Evolutionary conservation across 2,329 filamentous ascomycete species (phyloP).

Genomic region (Neofusicoccum sp.): DNA sequence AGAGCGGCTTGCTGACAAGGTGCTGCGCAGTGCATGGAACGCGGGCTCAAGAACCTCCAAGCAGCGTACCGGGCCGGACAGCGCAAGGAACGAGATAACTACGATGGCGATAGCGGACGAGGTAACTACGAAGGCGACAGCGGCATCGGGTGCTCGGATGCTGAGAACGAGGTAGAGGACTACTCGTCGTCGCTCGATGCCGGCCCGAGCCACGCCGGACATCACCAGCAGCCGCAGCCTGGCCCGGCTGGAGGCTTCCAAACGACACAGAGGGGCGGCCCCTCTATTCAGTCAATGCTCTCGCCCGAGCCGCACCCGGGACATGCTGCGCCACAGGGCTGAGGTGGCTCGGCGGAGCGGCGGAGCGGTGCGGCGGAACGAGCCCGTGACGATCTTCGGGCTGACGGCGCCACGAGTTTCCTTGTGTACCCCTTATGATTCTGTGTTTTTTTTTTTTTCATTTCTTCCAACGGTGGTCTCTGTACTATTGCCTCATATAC

Average conservation of each 20-base stretch:
- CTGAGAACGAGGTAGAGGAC: slow-evolving; percentile 45
- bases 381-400: slow-evolving; percentile 6
- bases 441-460: neutral
- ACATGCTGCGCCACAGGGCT: slow-evolving; percentile 1
- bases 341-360: neutral
- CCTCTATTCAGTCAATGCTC: slow-evolving; percentile 45
- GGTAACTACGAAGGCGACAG: slow-evolving; percentile 62
- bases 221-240: slow-evolving; percentile 60
- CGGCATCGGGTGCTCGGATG: slow-evolving; percentile 62
- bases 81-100: slow-evolving; percentile 64
- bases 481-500: slow-evolving; percentile 16
- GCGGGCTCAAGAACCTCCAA: slow-evolving; percentile 79
- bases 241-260: slow-evolving; percentile 7
- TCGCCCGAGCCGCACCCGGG: slow-evolving; percentile 25
- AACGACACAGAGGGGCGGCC: slow-evolving; percentile 33
- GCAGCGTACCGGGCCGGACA: slow-evolving; percentile 67
- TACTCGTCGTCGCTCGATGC: slow-evolving; percentile 22
- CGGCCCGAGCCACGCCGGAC: slow-evolving; percentile 21
- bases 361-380: neutral
- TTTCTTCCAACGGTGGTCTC: neutral
- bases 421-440: neutral
- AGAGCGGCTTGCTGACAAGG: slow-evolving; percentile 44
- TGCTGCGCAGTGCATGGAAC: slow-evolving; percentile 71
- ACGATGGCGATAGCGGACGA: slow-evolving; percentile 30
- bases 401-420: slow-evolving; percentile 4